Evolutionary conservation across 805 yeast genomes (phyloP).

Genomic region (Yarrowia sp.): DNA sequence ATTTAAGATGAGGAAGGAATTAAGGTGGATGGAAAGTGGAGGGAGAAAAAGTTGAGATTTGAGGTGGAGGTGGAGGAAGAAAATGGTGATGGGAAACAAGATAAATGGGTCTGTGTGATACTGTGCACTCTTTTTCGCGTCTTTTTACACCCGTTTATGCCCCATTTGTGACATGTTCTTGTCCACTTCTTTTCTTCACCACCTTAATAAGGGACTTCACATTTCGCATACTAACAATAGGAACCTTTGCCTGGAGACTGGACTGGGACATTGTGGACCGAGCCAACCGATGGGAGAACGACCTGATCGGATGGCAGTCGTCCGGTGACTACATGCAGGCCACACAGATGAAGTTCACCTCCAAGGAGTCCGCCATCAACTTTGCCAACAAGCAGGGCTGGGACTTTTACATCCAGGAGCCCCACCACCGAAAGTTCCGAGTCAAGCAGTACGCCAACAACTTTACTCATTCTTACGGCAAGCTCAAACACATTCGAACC

Average conservation of each 20-base stretch:
- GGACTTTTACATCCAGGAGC: conserved; percentile 80
- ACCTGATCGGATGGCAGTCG: conserved; percentile 80
- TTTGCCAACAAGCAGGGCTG: conserved; percentile 85
- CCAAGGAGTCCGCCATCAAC: conserved; percentile 70
- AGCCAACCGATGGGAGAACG: conserved; percentile 87
- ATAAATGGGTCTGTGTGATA: too few relatives aligned
- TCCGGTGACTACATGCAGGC: conserved; percentile 78
- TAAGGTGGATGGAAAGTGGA: not conserved
- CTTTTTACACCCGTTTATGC: too few relatives aligned
- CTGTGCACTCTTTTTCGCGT: too few relatives aligned
- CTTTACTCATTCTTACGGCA: conserved; percentile 66
- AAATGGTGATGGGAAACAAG: too few relatives aligned
- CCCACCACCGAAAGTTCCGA: conserved; percentile 68
- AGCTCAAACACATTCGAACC: conserved; percentile 77
- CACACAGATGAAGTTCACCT: conserved; percentile 68
- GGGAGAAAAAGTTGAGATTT: not conserved
- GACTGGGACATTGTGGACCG: conserved; percentile 81
- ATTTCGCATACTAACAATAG: conserved; percentile 1
- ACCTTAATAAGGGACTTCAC: not conserved
- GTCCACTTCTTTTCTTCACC: not conserved
- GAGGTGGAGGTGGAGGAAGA: too few relatives aligned
- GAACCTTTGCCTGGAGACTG: conserved; percentile 58
- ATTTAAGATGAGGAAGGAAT: not conserved
- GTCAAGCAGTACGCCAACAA: conserved; percentile 72
- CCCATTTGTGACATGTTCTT: not conserved